These are phyloP conservation scores for Isochrysis galbana DNA, from an alignment of 78 protist species.

Conservation along the genomic window DNA sequence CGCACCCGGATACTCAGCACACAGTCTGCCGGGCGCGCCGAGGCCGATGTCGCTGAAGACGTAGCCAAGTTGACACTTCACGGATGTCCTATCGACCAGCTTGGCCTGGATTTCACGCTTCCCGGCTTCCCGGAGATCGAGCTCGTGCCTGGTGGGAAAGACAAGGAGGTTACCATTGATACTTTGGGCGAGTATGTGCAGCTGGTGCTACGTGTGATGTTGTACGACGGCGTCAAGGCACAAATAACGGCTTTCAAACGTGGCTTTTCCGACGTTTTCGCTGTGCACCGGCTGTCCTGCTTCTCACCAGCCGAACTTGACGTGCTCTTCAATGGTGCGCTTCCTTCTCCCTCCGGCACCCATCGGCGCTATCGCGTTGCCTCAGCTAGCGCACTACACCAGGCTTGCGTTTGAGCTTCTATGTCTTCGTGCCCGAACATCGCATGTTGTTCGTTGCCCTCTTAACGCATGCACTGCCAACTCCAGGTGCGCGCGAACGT, in stretches of 20 bases:
- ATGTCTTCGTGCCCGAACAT: slow-evolving; percentile 51
- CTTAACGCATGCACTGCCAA: slow-evolving; percentile 55
- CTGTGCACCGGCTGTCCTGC: slow-evolving; percentile 31
- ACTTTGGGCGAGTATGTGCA: slow-evolving; percentile 61
- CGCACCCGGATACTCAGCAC: not conserved
- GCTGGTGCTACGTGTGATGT: slow-evolving; percentile 32
- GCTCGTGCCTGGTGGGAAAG: slow-evolving; percentile 34
- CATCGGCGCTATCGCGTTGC: too few species aligned
- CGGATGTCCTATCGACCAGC: slow-evolving; percentile 37
- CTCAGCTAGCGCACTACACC: not conserved
- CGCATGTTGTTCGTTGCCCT: slow-evolving; percentile 36
- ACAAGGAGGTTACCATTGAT: not conserved
- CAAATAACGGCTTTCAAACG: slow-evolving; percentile 66
- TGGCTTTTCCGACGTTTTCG: slow-evolving; percentile 27
- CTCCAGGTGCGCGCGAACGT: slow-evolving; percentile 43
- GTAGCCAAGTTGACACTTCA: not conserved
- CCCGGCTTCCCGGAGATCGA: slow-evolving; percentile 52
- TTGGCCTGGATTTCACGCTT: slow-evolving; percentile 46
- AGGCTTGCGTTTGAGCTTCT: slow-evolving; percentile 20
- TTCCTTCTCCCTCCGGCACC: too few species aligned
- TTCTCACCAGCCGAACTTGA: slow-evolving; percentile 64
- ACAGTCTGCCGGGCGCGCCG: not conserved
- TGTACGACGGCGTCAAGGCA: slow-evolving; percentile 51
- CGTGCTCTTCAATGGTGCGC: too few species aligned
- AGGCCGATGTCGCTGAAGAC: not conserved